These are phyloP conservation scores for Letharia columbiana DNA, from an alignment of 495 filamentous ascomycete genomes.

Conservation along the genomic window DNA sequence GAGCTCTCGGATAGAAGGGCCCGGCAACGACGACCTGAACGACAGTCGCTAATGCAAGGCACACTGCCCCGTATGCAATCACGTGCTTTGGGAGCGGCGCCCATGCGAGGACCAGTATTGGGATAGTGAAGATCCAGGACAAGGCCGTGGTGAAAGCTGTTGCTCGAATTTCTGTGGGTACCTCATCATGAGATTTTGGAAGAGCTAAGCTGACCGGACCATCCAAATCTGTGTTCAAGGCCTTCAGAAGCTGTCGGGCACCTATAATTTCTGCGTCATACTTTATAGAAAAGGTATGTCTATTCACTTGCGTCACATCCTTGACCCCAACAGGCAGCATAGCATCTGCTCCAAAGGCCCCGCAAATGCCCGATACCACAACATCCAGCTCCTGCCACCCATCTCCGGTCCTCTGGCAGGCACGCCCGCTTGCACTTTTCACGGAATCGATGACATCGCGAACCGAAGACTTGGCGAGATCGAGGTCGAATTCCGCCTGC, in stretches of 20 bases:
- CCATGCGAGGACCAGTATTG: slow-evolving; percentile 66
- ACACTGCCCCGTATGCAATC: slow-evolving; percentile 45
- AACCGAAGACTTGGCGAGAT: slow-evolving; percentile 31
- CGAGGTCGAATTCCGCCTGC: slow-evolving; percentile 53
- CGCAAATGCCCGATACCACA: slow-evolving; percentile 24
- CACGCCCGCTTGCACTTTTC: slow-evolving; percentile 50
- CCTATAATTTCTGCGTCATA: slow-evolving; percentile 50
- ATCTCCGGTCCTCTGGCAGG: slow-evolving; percentile 35
- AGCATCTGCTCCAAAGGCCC: slow-evolving; percentile 3
- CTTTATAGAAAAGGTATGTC: slow-evolving; percentile 39
- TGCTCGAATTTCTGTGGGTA: slow-evolving; percentile 32
- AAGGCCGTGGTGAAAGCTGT: slow-evolving; percentile 50
- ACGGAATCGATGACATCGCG: slow-evolving; percentile 43
- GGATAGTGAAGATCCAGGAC: slow-evolving; percentile 57
- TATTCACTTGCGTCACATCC: slow-evolving; percentile 24
- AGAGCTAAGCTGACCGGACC: slow-evolving; percentile 40
- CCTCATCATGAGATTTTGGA: background rate
- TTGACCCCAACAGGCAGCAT: slow-evolving; percentile 6
- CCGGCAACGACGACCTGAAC: slow-evolving; percentile 56
- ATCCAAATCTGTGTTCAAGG: slow-evolving; percentile 33
- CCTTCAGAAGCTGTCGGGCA: slow-evolving; percentile 42
- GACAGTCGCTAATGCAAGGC: slow-evolving; percentile 54
- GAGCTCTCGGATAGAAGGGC: slow-evolving; percentile 60
- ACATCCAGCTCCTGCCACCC: background rate
- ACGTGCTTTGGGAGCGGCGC: slow-evolving; percentile 44